phyloP scores from a whole-genome alignment of 2,329 filamentous ascomycete genomes.

The Trematosphaeria pertusa region DNA sequence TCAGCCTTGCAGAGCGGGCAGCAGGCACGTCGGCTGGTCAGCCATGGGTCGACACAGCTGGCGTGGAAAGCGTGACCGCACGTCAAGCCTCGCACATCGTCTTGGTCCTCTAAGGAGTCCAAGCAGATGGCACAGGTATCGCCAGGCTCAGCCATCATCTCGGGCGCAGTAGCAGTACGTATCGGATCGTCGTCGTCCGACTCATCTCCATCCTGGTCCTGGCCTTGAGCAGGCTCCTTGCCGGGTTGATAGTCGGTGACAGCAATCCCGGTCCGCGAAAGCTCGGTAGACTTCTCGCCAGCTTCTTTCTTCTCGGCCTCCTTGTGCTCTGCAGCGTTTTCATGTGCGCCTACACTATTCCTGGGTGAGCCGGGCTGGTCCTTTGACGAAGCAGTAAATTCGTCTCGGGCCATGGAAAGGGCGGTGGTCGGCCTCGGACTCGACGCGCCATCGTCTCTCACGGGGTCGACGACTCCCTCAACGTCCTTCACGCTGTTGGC shows the following conservation, averaged over 20 bases:
- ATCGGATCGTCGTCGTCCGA: conserved; percentile 82
- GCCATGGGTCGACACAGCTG: conserved; percentile 93
- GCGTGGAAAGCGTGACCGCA: conserved; percentile 99
- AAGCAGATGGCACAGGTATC: conserved; percentile 97
- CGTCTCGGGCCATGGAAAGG: conserved; percentile 49
- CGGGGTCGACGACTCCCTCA: conserved; percentile 51
- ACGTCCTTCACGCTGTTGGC: conserved; percentile 75
- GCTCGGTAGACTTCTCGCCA: conserved; percentile 31
- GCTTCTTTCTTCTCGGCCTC: conserved; percentile 35
- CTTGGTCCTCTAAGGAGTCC: conserved; percentile 90
- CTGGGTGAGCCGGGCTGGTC: conserved; percentile 20
- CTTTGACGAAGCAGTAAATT: conserved; percentile 52
- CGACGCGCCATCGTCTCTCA: conserved; percentile 40
- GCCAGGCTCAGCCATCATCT: conserved; percentile 80
- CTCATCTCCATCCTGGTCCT: conserved; percentile 57
- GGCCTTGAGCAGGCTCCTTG: conserved; percentile 27
- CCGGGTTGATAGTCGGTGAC: conserved; percentile 29
- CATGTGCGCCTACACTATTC: conserved; percentile 27
- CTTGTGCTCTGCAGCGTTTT: conserved; percentile 1
- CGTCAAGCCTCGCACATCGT: conserved; percentile 90
- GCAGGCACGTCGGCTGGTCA: conserved; percentile 91
- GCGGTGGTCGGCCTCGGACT: conserved; percentile 44
- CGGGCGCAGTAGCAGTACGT: conserved; percentile 79
- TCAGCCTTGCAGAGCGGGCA: conserved; percentile 98
- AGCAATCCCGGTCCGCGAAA: conserved; percentile 39